Base-by-base conservation (phyloP, 2,329 filamentous ascomycete species). In the Elsinoe ampelina region DNA sequence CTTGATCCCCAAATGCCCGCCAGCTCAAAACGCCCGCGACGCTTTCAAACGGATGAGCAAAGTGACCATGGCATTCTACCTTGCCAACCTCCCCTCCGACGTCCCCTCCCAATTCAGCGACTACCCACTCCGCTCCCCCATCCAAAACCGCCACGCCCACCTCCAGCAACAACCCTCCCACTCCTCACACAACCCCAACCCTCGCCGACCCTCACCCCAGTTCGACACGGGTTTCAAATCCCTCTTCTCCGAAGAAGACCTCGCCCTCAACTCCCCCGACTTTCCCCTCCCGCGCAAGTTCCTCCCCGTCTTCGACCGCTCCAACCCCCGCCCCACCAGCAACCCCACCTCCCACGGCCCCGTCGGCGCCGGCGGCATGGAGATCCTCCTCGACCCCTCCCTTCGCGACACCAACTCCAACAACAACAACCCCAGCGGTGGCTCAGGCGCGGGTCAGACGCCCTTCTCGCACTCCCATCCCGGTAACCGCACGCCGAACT, bases 41-140 rank as follows among this genome's bases (percentile, higher is more conserved):
- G 91, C 93, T 0, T 96, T 97, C 68, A 89, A 95, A 64, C 83
- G 92, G 38, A 97, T 95, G 75, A 91, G 89, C 65, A 95, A 93
- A 73, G 91, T 91, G 8, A 97, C 92, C 0, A 87, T 97, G 51
- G 89, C 92, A 67, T 96, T 96, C 91, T 90, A 88, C 63, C 85
- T 91, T n/a, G 42, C 57, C 26, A 32, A 56, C 57, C 50, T 39
- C 30, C 39, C 45, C 12, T 45, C 41, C 5, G 32, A 35, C 3
- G 42, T 34, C 13, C 55, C 43, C 12, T 26, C n/a, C n/a, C 43
- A 42, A 19, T 13, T 32, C 7, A 58, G 22, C 38, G 19, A 20
- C 8, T 38, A 55, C 17, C 34, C 35, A 17, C 17, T 36, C 19
- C 42, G 22, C 26, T 30, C 20, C 3, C 32, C 54, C 4, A 60